These are phyloP conservation scores for Cladophialophora psammophila DNA, from an alignment of 2,329 filamentous ascomycete genomes.

Conservation along the genomic window DNA sequence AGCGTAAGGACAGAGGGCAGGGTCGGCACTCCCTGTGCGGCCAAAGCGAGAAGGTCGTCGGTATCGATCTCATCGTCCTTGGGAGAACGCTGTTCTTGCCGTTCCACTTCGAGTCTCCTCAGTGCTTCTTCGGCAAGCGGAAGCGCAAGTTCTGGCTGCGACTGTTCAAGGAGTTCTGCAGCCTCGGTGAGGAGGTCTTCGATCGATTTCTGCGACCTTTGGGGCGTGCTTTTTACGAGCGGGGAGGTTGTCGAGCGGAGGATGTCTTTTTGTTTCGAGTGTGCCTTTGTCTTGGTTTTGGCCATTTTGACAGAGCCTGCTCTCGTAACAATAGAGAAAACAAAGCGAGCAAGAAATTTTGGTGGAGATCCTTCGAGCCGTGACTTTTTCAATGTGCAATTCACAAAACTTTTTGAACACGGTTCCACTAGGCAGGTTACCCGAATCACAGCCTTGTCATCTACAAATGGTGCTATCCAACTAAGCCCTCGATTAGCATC, in stretches of 20 bases:
- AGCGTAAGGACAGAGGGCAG: constrained; percentile 70
- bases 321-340: neutral
- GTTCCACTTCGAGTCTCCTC: constrained; percentile 39
- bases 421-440: no score
- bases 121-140: constrained; percentile 62
- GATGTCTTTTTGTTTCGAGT: constrained; percentile 31
- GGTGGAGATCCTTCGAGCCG: no score
- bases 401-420: no score
- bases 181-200: constrained; percentile 65
- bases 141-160: constrained; percentile 65
- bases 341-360: neutral
- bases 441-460: no score
- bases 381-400: no score
- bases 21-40: constrained; percentile 38
- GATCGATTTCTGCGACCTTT: constrained; percentile 58
- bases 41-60: constrained; percentile 37
- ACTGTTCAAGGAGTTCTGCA: constrained; percentile 63
- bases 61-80: constrained; percentile 28
- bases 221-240: constrained; percentile 53
- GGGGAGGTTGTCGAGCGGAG: constrained; percentile 32
- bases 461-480: no score
- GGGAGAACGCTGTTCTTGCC: constrained; percentile 39
- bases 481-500: no score
- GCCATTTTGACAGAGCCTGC: constrained; percentile 21
- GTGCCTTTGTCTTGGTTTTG: constrained; percentile 32